These are phyloP conservation scores for Limnomonas spitsbergensis DNA, from an alignment of 139 green algal species.

Conservation along the genomic window DNA sequence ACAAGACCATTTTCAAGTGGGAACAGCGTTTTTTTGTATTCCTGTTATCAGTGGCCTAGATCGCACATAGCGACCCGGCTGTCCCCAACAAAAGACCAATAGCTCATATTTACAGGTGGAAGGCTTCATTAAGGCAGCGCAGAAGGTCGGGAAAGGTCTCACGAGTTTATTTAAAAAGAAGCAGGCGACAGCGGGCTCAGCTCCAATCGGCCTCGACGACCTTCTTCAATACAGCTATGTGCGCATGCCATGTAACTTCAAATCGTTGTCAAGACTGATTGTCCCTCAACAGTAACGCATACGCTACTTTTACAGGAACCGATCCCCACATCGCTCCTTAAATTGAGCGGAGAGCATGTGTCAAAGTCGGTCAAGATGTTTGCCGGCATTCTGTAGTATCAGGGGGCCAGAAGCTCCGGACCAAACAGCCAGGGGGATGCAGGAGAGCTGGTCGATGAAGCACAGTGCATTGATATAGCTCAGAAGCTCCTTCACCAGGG, in stretches of 20 bases:
- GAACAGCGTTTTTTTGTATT: too few species aligned
- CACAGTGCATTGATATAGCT: constrained; percentile 58
- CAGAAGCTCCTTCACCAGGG: constrained; percentile 90
- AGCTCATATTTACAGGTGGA: constrained; percentile 76
- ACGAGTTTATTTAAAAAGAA: constrained; percentile 49
- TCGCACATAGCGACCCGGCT: too few species aligned
- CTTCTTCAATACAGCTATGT: constrained; percentile 65
- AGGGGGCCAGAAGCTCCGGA: too few species aligned
- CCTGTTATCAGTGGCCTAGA: too few species aligned
- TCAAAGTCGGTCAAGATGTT: constrained; percentile 90
- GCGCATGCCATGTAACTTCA: constrained; percentile 10
- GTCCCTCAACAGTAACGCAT: too few species aligned
- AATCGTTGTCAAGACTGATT: neutral
- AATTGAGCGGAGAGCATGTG: constrained; percentile 75
- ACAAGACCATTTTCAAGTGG: constrained; percentile 5
- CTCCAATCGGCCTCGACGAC: constrained; percentile 59
- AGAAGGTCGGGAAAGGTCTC: constrained; percentile 52
- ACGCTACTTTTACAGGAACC: constrained; percentile 56
- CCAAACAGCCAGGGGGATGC: too few species aligned
- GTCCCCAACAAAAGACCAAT: too few species aligned
- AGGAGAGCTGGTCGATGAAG: constrained; percentile 34
- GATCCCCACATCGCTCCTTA: constrained; percentile 86
- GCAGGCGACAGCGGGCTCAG: constrained; percentile 21
- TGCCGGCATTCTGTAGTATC: constrained; percentile 76
- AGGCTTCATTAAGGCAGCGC: constrained; percentile 59